Evolutionary conservation across 78 protist species (phyloP).

Genomic region (Protostelium mycophagum): DNA sequence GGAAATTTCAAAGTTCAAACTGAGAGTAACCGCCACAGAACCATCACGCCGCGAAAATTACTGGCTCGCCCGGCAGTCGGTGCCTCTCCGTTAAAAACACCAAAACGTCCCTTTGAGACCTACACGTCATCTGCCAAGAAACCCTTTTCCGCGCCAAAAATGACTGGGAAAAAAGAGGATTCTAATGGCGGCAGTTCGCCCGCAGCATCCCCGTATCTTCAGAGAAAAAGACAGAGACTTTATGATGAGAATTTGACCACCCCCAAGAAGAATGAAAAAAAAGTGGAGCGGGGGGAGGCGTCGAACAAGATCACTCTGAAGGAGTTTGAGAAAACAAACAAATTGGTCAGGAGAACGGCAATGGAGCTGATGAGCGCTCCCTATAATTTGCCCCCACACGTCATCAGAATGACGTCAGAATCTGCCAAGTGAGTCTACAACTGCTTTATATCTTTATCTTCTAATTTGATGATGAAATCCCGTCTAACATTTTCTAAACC

Average conservation of each 20-base stretch:
- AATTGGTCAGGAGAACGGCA: not conserved
- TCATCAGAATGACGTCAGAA: not conserved
- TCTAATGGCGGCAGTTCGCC: too few species aligned
- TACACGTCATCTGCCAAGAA: not conserved
- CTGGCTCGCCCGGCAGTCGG: not conserved
- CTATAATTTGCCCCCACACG: not conserved
- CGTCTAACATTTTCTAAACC: too few species aligned
- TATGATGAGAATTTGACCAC: not conserved
- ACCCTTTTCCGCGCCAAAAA: not conserved
- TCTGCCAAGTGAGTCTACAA: not conserved
- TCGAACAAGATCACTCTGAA: not conserved
- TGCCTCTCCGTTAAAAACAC: not conserved
- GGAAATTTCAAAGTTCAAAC: too few species aligned
- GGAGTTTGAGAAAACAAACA: not conserved
- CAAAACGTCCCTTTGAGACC: not conserved
- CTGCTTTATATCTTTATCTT: too few species aligned
- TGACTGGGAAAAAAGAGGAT: not conserved
- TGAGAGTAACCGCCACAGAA: too few species aligned
- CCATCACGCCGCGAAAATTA: not conserved
- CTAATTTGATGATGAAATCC: too few species aligned
- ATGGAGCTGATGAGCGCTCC: not conserved
- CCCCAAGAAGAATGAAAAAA: not conserved
- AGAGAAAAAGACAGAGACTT: not conserved
- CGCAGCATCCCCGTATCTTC: not conserved
- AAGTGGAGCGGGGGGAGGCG: not conserved